Base-by-base conservation (phyloP, 192 early-diverging fungal species). In the Mortierella antarctica region DNA sequence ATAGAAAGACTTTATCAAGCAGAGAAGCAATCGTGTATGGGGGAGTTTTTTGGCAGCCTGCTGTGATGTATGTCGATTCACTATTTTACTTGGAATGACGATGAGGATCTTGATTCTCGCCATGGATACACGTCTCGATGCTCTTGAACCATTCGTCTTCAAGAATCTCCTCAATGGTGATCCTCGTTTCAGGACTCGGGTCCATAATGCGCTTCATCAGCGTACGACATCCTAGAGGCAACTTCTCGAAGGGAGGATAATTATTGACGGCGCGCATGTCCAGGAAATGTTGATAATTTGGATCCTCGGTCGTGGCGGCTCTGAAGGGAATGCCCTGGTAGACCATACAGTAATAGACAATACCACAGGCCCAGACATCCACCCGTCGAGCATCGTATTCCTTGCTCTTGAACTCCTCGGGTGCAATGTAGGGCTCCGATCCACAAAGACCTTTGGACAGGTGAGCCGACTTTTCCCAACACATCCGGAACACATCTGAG, bases 401-500 rank as follows among this genome's bases (percentile, higher is more conserved):
- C 69, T 91, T 90, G 57, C 77, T 82, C 3, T 20, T 56, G 71
- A 92, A 95, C 84, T 88, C 88, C 85, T 97, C 97, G 6, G 97
- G 97, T 15, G 97, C 96, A 87, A 98, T 98, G 82, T 98, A 99
- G 14, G 96, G 96, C 62, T 96, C 96, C 20, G 93, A 95, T 21
- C 98, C 98, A 79, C 95, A 96, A 57, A 96, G 83, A n/a, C 97
- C 96, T 54, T 91, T 87, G 64, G 95, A 95, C 53, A 93, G 89
- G 75, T 94, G 95, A 59, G 90, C 61, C 53, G 83, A 74, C 53
- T 84, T 89, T 79, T 96, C 92, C 91, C 96, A 97, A 49, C 92
- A 92, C 42, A 92, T 92, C 66, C 93, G 89, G 86, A 99, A 98
- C 8, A 98, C 98, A 77, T 96, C 95, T 4, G 94, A 94, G 13